Conservation (phyloP, 1,284 basidiomycete species). For the Xanthoconium separans region DNA sequence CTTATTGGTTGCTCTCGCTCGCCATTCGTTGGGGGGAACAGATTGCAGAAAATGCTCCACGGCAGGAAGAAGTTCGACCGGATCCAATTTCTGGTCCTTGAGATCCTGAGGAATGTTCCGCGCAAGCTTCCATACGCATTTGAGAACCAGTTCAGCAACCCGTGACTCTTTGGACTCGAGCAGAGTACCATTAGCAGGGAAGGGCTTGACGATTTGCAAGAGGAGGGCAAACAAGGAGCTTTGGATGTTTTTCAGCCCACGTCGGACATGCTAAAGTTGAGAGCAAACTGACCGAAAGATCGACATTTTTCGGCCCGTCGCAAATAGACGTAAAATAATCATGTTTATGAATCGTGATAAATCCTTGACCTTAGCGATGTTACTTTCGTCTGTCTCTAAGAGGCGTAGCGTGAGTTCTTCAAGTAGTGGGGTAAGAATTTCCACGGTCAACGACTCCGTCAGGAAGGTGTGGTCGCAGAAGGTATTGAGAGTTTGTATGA, state of each 20-base stretch:
- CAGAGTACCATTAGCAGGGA: slow-evolving; percentile 66
- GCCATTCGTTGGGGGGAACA: slow-evolving; percentile 95
- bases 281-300: slow-evolving; percentile 77
- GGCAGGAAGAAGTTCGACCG: slow-evolving; percentile 88
- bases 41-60: slow-evolving; percentile 94
- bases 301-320: slow-evolving; percentile 87
- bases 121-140: slow-evolving; percentile 98
- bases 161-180: slow-evolving; percentile 79
- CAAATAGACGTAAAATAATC: slow-evolving; percentile 92
- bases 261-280: slow-evolving; percentile 1
- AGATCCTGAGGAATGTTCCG: slow-evolving; percentile 93
- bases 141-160: slow-evolving; percentile 94
- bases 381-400: slow-evolving; percentile 87
- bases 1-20: slow-evolving; percentile 84
- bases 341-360: slow-evolving; percentile 97
- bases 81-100: slow-evolving; percentile 75
- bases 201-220: slow-evolving; percentile 85
- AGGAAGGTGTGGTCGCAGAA: slow-evolving; percentile 86
- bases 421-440: slow-evolving; percentile 75
- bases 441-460: slow-evolving; percentile 79
- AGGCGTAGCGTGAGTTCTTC: slow-evolving; percentile 88
- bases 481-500: slow-evolving; percentile 91
- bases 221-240: slow-evolving; percentile 83
- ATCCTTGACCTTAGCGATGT: slow-evolving; percentile 76
- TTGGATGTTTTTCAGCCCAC: slow-evolving; percentile 14